Percentiles rank a stretch among this genome's conserved stretches.
Conservation (phyloP, 768 basidiomycete genomes). For the Pisolithus microcarpus region DNA sequence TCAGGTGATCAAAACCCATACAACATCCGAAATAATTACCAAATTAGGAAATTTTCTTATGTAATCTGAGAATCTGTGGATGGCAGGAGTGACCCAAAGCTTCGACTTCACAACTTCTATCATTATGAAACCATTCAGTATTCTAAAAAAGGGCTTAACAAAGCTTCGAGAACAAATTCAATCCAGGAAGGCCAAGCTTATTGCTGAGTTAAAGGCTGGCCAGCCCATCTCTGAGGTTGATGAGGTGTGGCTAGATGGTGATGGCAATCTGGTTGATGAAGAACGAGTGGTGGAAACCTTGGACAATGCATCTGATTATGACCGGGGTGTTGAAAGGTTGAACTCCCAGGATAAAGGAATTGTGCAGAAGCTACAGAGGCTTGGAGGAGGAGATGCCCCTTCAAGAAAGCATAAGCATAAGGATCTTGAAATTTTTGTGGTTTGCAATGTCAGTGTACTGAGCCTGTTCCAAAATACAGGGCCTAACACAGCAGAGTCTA, state of each 20-base stretch:
- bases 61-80: not conserved
- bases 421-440: too few relatives aligned
- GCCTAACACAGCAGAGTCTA: too few relatives aligned
- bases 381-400: not conserved
- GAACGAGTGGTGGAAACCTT: slow-evolving; percentile 14
- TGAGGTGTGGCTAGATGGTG: slow-evolving; percentile 19
- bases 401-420: too few relatives aligned
- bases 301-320: slow-evolving; percentile 15
- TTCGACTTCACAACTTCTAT: not conserved
- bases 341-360: not conserved
- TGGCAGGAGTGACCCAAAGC: not conserved
- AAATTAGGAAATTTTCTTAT: slow-evolving; percentile 1
- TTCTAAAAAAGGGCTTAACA: slow-evolving; percentile 14
- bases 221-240: slow-evolving; percentile 13
- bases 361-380: slow-evolving; percentile 2
- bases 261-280: slow-evolving; percentile 19
- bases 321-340: slow-evolving; percentile 12
- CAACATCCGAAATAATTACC: not conserved
- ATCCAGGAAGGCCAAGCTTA: slow-evolving; percentile 7
- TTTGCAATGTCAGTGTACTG: too few relatives aligned
- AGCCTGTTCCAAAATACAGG: too few relatives aligned
- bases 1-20: not conserved
- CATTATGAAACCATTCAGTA: slow-evolving; percentile 8
- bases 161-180: slow-evolving; percentile 9
- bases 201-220: slow-evolving; percentile 8